Evolutionary conservation across 306 rosid species (phyloP).

Genomic region (Rosa rugosa): DNA sequence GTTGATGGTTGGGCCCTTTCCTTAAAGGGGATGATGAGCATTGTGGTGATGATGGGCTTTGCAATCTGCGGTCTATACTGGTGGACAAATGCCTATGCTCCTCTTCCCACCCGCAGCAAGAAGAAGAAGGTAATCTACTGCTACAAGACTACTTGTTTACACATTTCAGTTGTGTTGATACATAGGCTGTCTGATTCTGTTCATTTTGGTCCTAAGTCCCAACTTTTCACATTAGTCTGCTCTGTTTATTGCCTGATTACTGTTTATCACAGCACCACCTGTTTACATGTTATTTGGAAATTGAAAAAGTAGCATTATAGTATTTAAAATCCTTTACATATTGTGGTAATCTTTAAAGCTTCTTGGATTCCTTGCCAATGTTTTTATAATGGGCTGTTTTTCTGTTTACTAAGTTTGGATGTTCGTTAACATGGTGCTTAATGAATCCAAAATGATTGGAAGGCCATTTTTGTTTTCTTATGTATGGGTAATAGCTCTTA

Average conservation of each 20-base stretch:
- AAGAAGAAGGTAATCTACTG: constrained; percentile 79
- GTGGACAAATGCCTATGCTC: constrained; percentile 78
- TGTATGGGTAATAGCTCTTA: neutral
- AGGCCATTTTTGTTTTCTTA: neutral
- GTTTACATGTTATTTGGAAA: neutral
- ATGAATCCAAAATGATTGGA: neutral
- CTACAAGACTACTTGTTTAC: constrained; percentile 8
- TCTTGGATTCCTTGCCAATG: neutral
- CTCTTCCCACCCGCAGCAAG: constrained; percentile 88
- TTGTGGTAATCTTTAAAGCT: neutral
- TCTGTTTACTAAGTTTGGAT: neutral
- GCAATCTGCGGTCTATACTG: constrained; percentile 77
- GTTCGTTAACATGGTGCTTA: neutral
- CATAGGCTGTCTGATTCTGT: neutral
- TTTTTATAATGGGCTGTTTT: neutral
- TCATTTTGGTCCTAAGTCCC: neutral
- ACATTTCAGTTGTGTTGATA: constrained; percentile 2
- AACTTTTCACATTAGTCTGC: neutral
- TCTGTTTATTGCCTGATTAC: neutral
- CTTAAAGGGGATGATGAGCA: constrained; percentile 88
- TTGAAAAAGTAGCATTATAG: neutral
- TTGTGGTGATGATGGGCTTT: constrained; percentile 74
- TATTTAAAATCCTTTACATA: neutral
- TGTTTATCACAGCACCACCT: neutral
- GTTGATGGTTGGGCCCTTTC: constrained; percentile 98